phyloP scores from a whole-genome alignment of 768 basidiomycete genomes.

The Hebeloma cylindrosporum region DNA sequence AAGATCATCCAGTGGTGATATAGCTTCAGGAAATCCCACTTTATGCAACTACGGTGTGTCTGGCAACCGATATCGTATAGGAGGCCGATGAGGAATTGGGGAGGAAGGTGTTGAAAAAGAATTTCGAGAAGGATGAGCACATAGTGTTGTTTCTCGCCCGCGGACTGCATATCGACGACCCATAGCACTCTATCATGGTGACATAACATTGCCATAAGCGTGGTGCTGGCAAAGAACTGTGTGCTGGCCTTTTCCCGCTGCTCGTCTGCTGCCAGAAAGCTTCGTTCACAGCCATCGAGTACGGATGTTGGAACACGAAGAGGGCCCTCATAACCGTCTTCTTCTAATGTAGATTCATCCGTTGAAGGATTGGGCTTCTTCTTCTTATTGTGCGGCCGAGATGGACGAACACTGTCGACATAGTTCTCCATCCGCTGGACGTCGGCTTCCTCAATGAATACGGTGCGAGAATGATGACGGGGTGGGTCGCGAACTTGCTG shows the following conservation, averaged over 20 bases:
- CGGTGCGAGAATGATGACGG: too few species aligned
- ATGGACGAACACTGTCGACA: too few species aligned
- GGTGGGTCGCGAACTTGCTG: too few species aligned
- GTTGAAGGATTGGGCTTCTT: too few species aligned
- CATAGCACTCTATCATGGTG: constrained; percentile 1
- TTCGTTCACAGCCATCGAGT: constrained; percentile 7
- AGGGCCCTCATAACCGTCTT: too few species aligned
- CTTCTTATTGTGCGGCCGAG: too few species aligned
- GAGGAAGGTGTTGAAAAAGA: constrained; percentile 34
- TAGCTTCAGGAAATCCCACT: constrained; percentile 25
- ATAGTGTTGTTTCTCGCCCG: constrained; percentile 2
- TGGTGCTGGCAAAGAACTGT: constrained; percentile 2
- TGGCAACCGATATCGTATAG: constrained; percentile 40
- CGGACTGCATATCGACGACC: background rate
- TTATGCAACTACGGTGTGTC: constrained; percentile 25
- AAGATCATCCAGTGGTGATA: constrained; percentile 25
- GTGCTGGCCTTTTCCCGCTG: constrained; percentile 8
- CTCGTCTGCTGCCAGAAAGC: constrained; percentile 11
- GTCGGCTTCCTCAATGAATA: too few species aligned
- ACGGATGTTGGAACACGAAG: constrained; percentile 14
- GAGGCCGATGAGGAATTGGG: constrained; percentile 24
- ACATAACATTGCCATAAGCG: background rate
- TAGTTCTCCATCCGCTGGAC: too few species aligned
- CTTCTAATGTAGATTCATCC: too few species aligned
- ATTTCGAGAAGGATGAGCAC: background rate